Base-by-base conservation (phyloP, 805 yeast genomes). In the Kregervanrija fluxuum region DNA sequence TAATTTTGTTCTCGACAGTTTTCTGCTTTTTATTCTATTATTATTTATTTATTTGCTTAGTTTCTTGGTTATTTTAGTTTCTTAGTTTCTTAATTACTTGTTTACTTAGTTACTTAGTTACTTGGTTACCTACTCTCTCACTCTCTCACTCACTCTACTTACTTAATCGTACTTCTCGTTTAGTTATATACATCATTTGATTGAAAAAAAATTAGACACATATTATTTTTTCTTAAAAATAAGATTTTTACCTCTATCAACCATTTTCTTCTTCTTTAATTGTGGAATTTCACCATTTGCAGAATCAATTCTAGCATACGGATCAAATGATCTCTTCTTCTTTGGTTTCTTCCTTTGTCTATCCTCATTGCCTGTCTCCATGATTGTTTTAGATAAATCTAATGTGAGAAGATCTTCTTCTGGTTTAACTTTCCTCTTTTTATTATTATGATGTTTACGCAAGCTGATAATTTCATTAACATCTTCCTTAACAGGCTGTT, bases 291-390 rank as follows among this genome's bases (percentile, higher is more conserved):
- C 54, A 17, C 48, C 43, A 33, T 53, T 51, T 3, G 44, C 45
- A 12, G 44, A 40, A 15, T 51, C 54, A 16, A 54, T 51, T 33
- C 49, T 68, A 14, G 71, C 59, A 50, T 79, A 82, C 4, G 89
- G 88, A 61, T 82, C 82, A 50, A 77, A 82, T 8, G 72, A 55
- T 43, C 66, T 62, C 53, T 73, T 71, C 44, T 53, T 52, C 39
- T 58, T 61, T 42, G 46, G 45, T 30, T 54, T 50, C 43, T 44
- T 50, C 40, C 48, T 47, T 40, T 54, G 53, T 33, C 54, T 54
- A 22, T 35, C 45, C 30, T 35, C 42, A 33, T 22, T 45, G 16
- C 42, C 44, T 31, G 45, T 30, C 4, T 42, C 44, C 50, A 59
- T 48, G 38, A 55, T 52, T 38, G 54, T 57, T 46, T 57, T 58